These are phyloP conservation scores for Lachnellula occidentalis DNA, from an alignment of 2,329 filamentous ascomycete species.

Conservation along the genomic window DNA sequence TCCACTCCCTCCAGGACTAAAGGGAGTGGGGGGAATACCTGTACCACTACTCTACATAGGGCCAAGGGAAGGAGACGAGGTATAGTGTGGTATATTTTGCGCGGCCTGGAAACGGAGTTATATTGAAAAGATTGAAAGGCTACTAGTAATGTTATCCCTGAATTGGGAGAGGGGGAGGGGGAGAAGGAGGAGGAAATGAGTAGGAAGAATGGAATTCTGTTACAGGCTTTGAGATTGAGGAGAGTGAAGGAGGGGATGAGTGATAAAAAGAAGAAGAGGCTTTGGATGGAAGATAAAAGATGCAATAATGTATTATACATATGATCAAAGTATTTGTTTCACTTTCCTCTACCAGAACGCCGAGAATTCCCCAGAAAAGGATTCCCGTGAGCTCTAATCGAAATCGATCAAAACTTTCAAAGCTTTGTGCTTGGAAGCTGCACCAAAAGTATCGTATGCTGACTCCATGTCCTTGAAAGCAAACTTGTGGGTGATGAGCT, in stretches of 20 bases:
- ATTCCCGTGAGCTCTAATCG: neutral
- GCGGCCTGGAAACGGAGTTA: constrained; percentile 43
- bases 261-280: constrained; percentile 16
- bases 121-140: constrained; percentile 19
- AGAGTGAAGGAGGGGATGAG: constrained; percentile 6
- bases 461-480: constrained; percentile 38
- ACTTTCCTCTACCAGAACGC: too few species aligned
- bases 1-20: too few species aligned
- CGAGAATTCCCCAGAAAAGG: too few species aligned
- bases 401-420: constrained; percentile 40
- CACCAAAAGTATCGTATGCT: constrained; percentile 40
- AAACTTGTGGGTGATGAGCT: constrained; percentile 43
- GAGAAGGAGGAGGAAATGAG: constrained; percentile 18
- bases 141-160: constrained; percentile 21
- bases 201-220: constrained; percentile 23
- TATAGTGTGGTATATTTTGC: constrained; percentile 52
- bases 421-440: constrained; percentile 37
- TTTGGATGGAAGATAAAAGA: constrained; percentile 9
- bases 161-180: constrained; percentile 14
- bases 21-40: too few species aligned
- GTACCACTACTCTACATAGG: too few species aligned
- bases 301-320: too few species aligned
- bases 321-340: too few species aligned
- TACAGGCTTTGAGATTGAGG: constrained; percentile 21
- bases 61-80: constrained; percentile 28